Base-by-base conservation (phyloP, 768 basidiomycete genomes). In the Suillus ampliporus region DNA sequence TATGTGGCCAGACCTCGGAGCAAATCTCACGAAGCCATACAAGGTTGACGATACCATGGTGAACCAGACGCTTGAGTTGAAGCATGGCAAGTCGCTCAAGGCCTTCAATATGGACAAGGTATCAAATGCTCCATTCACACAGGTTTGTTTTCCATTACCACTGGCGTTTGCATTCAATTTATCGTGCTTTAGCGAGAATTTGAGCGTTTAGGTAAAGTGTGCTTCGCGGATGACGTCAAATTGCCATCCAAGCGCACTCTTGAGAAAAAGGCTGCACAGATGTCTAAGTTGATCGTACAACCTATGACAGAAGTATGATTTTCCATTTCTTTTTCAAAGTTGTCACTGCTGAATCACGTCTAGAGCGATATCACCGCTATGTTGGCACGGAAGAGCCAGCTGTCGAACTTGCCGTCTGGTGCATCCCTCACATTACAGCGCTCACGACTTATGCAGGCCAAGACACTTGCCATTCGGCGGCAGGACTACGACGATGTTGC, bases 331-430 rank as follows among this genome's bases (percentile, higher is more conserved):
- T 62, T 64, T 19, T 62, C 28, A 50, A 31, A 37, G 60, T 61
- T 44, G 31, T 43, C 61, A 13, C n/a, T 47, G 47, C 64, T 67
- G 58, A 68, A 54, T 46, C 44, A 48, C 52, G 17, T 68, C 28
- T 74, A 96, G 94, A 88, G 84, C 65, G 96, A 98, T 68, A 84
- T 98, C 65, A 80, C 79, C n/a, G 82, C 83, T n/a, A 93, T 90
- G 85, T 80, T 91, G 61, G 86, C 84, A 11, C 89, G 87, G 66
- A 94, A 90, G 76, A 83, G 78, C 44, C 75, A 81, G 60, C 72
- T 78, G 15, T 74, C 63, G 54, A 75, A 68, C 54, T 78, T 73
- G 51, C 80, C 65, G 62, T 78, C 69, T 58, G 70, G 68, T 11
- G 69, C 71, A 17, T 67, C 68, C 44, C 64, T 76, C 11, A 82